Evolutionary conservation across 2,329 filamentous ascomycete genomes (phyloP), one percentile per base, ranked within the genome.

Genomic region (Orbilia quercus): DNA sequence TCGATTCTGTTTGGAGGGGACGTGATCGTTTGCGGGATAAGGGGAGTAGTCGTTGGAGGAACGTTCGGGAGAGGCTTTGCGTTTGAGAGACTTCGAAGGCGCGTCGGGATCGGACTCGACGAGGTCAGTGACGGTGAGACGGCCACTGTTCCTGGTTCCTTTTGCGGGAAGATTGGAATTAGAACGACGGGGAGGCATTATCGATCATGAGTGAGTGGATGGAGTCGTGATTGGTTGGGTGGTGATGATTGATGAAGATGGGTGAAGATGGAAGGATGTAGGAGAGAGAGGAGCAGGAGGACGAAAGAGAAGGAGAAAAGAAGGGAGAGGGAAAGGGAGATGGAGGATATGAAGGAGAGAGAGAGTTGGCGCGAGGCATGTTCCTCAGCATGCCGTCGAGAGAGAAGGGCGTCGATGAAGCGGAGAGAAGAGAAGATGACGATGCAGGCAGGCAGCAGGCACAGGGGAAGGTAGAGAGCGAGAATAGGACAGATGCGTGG

Each of bases 71-170:
- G 65, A 71, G 14, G 65, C 65, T 50, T 71, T 71, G 14, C 65
- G 65, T 57, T 71, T 71, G 25, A 71, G 57, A 47, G 65, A 71
- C 22, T 63, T 71, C 6, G 67, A 72, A 25, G 67, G 67, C 67
- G 67, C 67, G 67, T 72, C 67, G 0, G 59, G 67, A 7, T 72
- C 67, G 36, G 67, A 72, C 44, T 72, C 67, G 51, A 72, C 67
- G 53, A 72, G 67, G 59, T 72, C 67, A 44, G 67, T 65, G 54
- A 72, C 67, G 14, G 34, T 59, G 53, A 72, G 57, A 9, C 67
- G 59, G 44, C 67, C 67, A 14, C 53, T 59, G 45, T 42, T 65
- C 7, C 67, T 60, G 40, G 67, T 59, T 22, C 59, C 67, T 72
- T 66, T 66, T 36, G 53, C 16, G 22, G 42, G 38, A 4, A 28